These are phyloP conservation scores for Aspergillus sp. DNA, from an alignment of 2,329 filamentous ascomycete species.

Conservation along the genomic window DNA sequence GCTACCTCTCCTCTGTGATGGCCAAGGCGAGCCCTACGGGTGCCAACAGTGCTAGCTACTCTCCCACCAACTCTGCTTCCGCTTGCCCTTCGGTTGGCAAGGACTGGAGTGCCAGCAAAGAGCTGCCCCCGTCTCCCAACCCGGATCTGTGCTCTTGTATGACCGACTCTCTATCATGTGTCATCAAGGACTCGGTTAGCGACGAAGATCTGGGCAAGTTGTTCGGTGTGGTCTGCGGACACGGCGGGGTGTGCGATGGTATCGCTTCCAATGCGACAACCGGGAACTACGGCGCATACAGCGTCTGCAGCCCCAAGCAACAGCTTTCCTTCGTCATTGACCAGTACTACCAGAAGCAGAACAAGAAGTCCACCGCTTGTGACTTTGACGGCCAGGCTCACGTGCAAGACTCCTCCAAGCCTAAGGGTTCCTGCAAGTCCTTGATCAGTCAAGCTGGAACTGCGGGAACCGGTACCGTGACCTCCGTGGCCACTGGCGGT, in stretches of 20 bases:
- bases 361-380: constrained; percentile 31
- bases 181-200: constrained; percentile 51
- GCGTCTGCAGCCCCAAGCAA: constrained; percentile 39
- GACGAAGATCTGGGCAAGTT: constrained; percentile 55
- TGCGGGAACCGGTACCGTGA: constrained; percentile 33
- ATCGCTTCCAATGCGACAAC: constrained; percentile 32
- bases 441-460: constrained; percentile 22
- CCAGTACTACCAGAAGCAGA: constrained; percentile 35
- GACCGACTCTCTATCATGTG: constrained; percentile 64
- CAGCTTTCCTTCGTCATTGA: constrained; percentile 42
- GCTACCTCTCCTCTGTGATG: constrained; percentile 61
- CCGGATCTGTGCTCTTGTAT: constrained; percentile 76
- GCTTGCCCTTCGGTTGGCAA: constrained; percentile 60
- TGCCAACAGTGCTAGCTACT: constrained; percentile 61
- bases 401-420: constrained; percentile 23
- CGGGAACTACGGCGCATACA: constrained; percentile 42
- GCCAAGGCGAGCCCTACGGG: constrained; percentile 57
- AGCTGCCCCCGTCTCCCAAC: constrained; percentile 77
- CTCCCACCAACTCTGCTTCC: constrained; percentile 59
- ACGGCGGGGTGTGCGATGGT: constrained; percentile 30
- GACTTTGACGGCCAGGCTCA: constrained; percentile 39
- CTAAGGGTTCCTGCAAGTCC: constrained; percentile 25
- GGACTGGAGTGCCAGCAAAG: constrained; percentile 60
- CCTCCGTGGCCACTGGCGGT: constrained; percentile 25
- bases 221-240: constrained; percentile 50